Base-by-base conservation (phyloP, 23 red algal genomes). In the Gracilaria gracilis region DNA sequence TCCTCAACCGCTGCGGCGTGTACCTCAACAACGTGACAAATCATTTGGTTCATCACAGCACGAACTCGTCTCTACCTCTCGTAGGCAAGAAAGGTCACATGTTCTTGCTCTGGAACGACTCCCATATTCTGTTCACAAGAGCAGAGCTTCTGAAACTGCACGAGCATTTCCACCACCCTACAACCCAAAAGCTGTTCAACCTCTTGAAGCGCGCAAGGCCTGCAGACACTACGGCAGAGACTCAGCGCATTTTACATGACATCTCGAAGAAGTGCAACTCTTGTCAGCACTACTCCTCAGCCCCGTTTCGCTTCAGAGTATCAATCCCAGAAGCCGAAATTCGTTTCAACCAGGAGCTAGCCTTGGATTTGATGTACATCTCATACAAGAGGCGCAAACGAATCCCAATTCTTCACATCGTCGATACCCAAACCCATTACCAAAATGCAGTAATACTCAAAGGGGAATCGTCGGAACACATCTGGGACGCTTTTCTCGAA, bases 361-460 rank as follows among this genome's bases (percentile, higher is more conserved):
- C 82, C 24, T 21, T 86, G 20, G 82, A 86, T 34, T 46, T 86
- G 20, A 86, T 86, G 82, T 86, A 55, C 17, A 6, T 55, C 11
- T 19, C 11, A 15, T 55, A 55, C 17, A 20, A 20, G 11, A 9
- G 59, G 61, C 23, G 37, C 29, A 72, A 80, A 34, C 20, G 82
- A 7, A 86, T 67, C 36, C 82, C 82, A 8, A 0, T 88, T 16
- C 34, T 88, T 15, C 85, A 88, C 55, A 71, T 90, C 36, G 57
- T 90, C 1, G 73, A 90, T 15, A 80, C 75, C 12, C 72, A 79
- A 14, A 90, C 86, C 7, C 49, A 61, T 9, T 90, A 79, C 62
- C 72, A 90, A 55, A 80, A 79, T 21, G 71, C 86, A 8, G 37
- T 80, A 8, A 31, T 80, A 6, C 71, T 90, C 6, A 79, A 80